A percentile compares a stretch with the other conserved stretches of the same genome.
phyloP scores from a whole-genome alignment of 2,329 filamentous ascomycete species.

The Tolypocladium amazonense region DNA sequence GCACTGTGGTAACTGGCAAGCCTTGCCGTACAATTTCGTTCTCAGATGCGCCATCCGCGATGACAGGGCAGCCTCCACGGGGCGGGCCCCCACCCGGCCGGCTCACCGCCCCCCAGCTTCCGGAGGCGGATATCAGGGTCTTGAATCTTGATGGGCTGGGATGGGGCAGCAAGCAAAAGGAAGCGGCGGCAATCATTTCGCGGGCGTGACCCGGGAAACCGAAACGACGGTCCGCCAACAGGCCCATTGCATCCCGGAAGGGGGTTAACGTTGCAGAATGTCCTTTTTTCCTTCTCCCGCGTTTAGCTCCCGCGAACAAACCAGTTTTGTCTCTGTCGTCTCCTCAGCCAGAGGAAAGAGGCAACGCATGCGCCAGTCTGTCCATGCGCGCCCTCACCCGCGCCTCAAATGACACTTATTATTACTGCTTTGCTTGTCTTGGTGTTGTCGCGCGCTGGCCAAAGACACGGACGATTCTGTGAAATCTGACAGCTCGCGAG shows the following conservation, averaged over 20 bases:
- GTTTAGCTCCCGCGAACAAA: background rate
- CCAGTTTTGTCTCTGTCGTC: background rate
- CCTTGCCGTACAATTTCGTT: background rate
- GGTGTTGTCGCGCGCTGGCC: background rate
- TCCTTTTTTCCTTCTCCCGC: background rate
- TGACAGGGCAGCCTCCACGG: background rate
- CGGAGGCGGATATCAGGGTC: background rate
- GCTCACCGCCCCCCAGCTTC: conserved; percentile 1
- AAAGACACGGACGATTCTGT: background rate
- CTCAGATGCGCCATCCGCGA: background rate
- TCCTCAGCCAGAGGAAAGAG: background rate
- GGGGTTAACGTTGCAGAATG: background rate
- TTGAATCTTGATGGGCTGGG: too few species aligned
- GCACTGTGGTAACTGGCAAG: background rate
- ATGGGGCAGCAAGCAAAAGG: background rate
- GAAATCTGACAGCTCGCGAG: background rate
- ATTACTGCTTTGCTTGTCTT: too few species aligned
- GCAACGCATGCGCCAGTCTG: too few species aligned
- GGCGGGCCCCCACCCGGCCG: background rate
- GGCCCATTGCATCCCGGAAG: background rate
- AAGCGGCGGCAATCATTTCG: background rate
- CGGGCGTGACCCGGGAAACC: background rate
- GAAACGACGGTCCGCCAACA: too few species aligned
- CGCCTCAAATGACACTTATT: background rate
- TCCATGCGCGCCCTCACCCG: background rate